Base-by-base conservation (phyloP, 2,329 filamentous ascomycete genomes). In the Talaromyces islandicus region DNA sequence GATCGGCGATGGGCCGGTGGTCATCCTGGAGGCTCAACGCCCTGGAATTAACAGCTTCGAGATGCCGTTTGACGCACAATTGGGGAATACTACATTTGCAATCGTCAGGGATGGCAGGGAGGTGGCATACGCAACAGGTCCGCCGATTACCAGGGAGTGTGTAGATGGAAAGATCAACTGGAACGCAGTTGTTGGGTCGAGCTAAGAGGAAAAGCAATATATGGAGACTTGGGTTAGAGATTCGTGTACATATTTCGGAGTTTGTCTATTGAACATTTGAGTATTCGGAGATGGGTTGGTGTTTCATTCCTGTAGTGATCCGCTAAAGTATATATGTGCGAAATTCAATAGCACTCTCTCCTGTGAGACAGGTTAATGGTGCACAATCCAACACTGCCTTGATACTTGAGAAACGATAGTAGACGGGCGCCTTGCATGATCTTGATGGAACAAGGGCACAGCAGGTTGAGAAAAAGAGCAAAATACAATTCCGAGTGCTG, bases 101-200 rank as follows among this genome's bases (percentile, higher is more conserved):
- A 65, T 74, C 50, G 54, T 63, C 51, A 68, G 71, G 17, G 55
- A 69, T 48, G 63, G 65, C 2, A 54, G 62, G 35, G 63, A 64
- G 50, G 62, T 72, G 29, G 62, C 62, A 24, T 60, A 60, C 19
- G 60, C 67, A 4, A 65, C 54, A 7, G 72, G 72, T 1, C 72
- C 70, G 19, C 67, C 64, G 19, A 73, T 74, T 52, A 73, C 69
- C 7, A 61, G 64, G 10, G 51, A 66, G 12, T 71, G 68, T 54
- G 48, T 48, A 7, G 64, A 70, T 56, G 70, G 71, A 4, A 63
- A 67, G 54, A 65, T 73, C 10, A 70, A 73, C 41, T 74, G 71
- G 69, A 75, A 75, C 62, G 69, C 72, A n/a, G 67, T 65, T 64
- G 71, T 73, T 57, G 71, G 71, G n/a, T 71, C 69, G 27, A 71